These are phyloP conservation scores for Lipomyces starkeyi DNA, from an alignment of 805 yeast species.

Conservation along the genomic window DNA sequence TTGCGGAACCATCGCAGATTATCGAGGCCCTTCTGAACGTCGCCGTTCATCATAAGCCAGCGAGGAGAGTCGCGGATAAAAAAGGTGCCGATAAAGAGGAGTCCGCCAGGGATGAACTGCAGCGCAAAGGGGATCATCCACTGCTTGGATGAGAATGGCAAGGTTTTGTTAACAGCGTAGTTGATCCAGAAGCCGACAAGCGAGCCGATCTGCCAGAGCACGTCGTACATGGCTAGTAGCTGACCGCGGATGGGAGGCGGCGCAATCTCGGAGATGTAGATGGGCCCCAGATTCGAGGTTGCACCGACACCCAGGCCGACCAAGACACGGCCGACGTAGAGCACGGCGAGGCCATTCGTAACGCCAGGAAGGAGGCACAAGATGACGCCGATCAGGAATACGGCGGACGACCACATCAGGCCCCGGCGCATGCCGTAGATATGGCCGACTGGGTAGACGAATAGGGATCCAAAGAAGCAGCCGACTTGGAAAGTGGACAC, in stretches of 20 bases:
- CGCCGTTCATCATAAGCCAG: constrained; percentile 63
- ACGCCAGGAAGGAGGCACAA: constrained; percentile 35
- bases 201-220: constrained; percentile 59
- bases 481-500: constrained; percentile 64
- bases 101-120: constrained; percentile 35
- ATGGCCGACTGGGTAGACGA: constrained; percentile 69
- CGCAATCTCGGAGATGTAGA: constrained; percentile 73
- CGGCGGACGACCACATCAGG: constrained; percentile 10
- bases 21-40: constrained; percentile 60
- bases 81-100: constrained; percentile 56
- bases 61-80: constrained; percentile 71
- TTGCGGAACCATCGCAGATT: constrained; percentile 51
- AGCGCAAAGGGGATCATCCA: constrained; percentile 37
- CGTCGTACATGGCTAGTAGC: constrained; percentile 63
- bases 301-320: constrained; percentile 63
- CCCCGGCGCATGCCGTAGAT: constrained; percentile 67
- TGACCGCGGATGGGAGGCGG: constrained; percentile 82
- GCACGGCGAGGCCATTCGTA: constrained; percentile 28
- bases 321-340: constrained; percentile 55
- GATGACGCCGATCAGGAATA: constrained; percentile 40
- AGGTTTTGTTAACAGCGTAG: constrained; percentile 53
- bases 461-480: constrained; percentile 25
- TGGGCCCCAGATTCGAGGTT: constrained; percentile 58
- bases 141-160: constrained; percentile 46
- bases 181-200: constrained; percentile 58